Evolutionary conservation across 164 flowering plant genomes (phyloP).

Genomic region (Magnolia changhungtana): DNA sequence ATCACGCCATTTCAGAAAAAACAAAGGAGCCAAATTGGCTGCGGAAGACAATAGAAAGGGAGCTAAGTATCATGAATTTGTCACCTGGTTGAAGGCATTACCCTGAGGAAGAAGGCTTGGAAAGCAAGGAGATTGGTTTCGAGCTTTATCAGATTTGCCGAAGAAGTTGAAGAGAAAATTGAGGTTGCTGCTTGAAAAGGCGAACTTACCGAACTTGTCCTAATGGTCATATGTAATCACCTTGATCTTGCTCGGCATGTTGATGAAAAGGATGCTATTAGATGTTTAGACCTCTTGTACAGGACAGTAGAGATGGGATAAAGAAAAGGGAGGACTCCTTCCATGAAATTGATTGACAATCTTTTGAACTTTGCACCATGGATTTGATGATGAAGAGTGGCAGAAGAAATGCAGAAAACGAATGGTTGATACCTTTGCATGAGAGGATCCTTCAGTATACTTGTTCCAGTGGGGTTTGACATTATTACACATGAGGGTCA

Average conservation of each 20-base stretch:
- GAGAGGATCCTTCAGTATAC: slow-evolving; percentile 90
- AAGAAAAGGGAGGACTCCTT: slow-evolving; percentile 80
- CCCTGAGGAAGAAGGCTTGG: slow-evolving; percentile 76
- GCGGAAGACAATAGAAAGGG: slow-evolving; percentile 79
- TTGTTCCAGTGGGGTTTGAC: slow-evolving; percentile 84
- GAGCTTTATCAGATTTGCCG: slow-evolving; percentile 76
- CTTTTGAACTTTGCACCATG: slow-evolving; percentile 86
- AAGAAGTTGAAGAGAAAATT: slow-evolving; percentile 95
- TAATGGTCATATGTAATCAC: slow-evolving; percentile 94
- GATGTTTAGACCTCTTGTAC: slow-evolving; percentile 91
- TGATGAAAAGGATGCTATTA: slow-evolving; percentile 85
- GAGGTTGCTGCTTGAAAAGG: slow-evolving; percentile 97
- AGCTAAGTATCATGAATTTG: slow-evolving; percentile 83
- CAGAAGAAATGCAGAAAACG: slow-evolving; percentile 72
- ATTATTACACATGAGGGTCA: slow-evolving; percentile 78
- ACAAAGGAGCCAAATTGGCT: slow-evolving; percentile 66
- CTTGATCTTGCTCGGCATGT: slow-evolving; percentile 94
- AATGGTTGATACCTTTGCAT: slow-evolving; percentile 78
- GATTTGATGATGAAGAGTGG: slow-evolving; percentile 81
- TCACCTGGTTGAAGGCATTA: slow-evolving; percentile 54
- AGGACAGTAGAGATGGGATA: slow-evolving; percentile 95
- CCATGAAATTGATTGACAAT: slow-evolving; percentile 90
- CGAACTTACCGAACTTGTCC: slow-evolving; percentile 79
- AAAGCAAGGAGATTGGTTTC: slow-evolving; percentile 77
- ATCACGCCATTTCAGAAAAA: slow-evolving; percentile 69